phyloP scores from a whole-genome alignment of 2,329 filamentous ascomycete genomes.

The Neofusicoccum sp. region DNA sequence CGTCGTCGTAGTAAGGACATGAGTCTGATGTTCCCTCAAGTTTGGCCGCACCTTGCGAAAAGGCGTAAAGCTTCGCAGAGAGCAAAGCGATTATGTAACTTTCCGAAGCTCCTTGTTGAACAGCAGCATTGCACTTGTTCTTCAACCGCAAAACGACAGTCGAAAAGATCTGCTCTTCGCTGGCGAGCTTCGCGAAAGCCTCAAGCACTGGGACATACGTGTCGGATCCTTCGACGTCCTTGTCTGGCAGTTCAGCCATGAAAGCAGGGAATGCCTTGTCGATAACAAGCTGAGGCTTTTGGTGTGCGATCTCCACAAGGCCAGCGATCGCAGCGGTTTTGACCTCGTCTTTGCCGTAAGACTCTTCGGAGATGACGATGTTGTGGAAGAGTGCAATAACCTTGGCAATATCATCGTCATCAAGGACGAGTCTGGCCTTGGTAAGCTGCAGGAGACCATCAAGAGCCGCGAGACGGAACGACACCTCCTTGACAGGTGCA shows the following conservation, averaged over 20 bases:
- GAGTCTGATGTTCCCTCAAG: slow-evolving; percentile 47
- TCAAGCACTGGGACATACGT: slow-evolving; percentile 62
- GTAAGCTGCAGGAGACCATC: slow-evolving; percentile 48
- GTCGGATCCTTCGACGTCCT: slow-evolving; percentile 48
- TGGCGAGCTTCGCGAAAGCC: slow-evolving; percentile 65
- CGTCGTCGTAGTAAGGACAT: slow-evolving; percentile 50
- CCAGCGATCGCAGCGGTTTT: slow-evolving; percentile 61
- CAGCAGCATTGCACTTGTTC: slow-evolving; percentile 62
- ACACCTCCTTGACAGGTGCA: slow-evolving; percentile 52
- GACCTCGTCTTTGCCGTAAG: slow-evolving; percentile 58
- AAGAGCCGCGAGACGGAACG: slow-evolving; percentile 50
- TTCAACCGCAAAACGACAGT: slow-evolving; percentile 64
- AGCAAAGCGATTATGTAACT: slow-evolving; percentile 63
- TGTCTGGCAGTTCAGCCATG: slow-evolving; percentile 64
- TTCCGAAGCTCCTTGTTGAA: slow-evolving; percentile 54
- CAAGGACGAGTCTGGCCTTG: slow-evolving; percentile 44
- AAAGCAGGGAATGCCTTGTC: slow-evolving; percentile 68
- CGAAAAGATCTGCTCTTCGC: slow-evolving; percentile 64
- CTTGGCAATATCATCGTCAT: slow-evolving; percentile 46
- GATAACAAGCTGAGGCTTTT: slow-evolving; percentile 64
- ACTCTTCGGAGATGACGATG: slow-evolving; percentile 62
- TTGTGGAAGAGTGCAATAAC: slow-evolving; percentile 64
- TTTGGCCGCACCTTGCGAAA: slow-evolving; percentile 58
- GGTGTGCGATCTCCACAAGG: slow-evolving; percentile 63
- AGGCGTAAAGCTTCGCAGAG: slow-evolving; percentile 63